phyloP scores from a whole-genome alignment of 352 stramenopile species.

The Globisporangium okanoganense region DNA sequence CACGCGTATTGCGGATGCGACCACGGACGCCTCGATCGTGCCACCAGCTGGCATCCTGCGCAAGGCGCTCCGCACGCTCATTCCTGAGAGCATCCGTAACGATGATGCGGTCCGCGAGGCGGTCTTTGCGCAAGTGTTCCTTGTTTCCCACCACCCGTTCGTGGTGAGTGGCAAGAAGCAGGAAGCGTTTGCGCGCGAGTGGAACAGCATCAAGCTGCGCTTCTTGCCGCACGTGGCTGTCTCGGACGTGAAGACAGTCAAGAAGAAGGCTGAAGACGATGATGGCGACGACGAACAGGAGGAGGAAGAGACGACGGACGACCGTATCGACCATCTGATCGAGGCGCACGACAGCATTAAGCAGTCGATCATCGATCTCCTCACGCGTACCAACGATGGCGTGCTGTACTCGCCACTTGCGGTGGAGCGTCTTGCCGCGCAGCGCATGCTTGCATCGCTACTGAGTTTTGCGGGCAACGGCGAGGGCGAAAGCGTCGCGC shows the following conservation, averaged over 20 bases:
- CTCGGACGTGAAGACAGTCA: background rate
- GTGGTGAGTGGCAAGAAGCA: slow-evolving; percentile 58
- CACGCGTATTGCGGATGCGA: slow-evolving; percentile 20
- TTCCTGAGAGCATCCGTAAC: slow-evolving; percentile 35
- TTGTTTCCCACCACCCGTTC: slow-evolving; percentile 73
- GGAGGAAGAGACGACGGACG: slow-evolving; percentile 41
- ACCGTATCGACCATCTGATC: slow-evolving; percentile 79
- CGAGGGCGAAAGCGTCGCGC: slow-evolving; percentile 64
- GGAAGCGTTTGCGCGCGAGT: slow-evolving; percentile 54
- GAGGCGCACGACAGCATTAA: slow-evolving; percentile 64
- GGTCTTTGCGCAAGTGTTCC: slow-evolving; percentile 48
- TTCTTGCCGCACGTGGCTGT: slow-evolving; percentile 38
- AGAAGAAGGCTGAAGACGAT: slow-evolving; percentile 10
- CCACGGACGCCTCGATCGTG: slow-evolving; percentile 19
- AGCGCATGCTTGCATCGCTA: slow-evolving; percentile 66
- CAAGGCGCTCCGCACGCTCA: slow-evolving; percentile 50
- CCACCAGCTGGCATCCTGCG: slow-evolving; percentile 58
- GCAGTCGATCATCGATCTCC: slow-evolving; percentile 38
- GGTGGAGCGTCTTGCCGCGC: slow-evolving; percentile 53
- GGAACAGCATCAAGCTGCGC: slow-evolving; percentile 52
- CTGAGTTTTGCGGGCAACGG: slow-evolving; percentile 81
- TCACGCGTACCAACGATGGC: slow-evolving; percentile 39
- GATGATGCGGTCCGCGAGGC: slow-evolving; percentile 29
- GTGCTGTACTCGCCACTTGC: slow-evolving; percentile 48
- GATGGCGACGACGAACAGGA: slow-evolving; percentile 38